A percentile compares a stretch with the other conserved stretches of the same genome.
These are phyloP conservation scores for Moesziomyces aphidis DNA, from an alignment of 1,284 basidiomycete species.

Conservation along the genomic window DNA sequence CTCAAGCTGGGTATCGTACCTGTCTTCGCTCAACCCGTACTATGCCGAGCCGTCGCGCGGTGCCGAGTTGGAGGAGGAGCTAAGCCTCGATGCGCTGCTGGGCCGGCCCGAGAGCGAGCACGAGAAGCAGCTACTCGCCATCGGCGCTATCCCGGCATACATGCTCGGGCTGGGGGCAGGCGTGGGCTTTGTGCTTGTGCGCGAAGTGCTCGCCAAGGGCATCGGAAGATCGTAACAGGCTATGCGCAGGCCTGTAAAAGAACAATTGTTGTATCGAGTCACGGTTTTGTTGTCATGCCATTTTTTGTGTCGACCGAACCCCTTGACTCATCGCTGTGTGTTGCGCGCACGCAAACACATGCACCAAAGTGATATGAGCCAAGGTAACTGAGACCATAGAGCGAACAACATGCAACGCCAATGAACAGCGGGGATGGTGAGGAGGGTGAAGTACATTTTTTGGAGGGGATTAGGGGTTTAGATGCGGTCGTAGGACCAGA, in stretches of 20 bases:
- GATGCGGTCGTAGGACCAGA: slow-evolving; percentile 63
- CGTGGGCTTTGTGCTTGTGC: slow-evolving; percentile 51
- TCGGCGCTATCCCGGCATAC: slow-evolving; percentile 57
- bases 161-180: slow-evolving; percentile 53
- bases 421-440: not conserved
- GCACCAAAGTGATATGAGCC: too few species aligned
- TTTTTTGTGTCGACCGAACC: too few species aligned
- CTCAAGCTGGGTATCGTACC: slow-evolving; percentile 23
- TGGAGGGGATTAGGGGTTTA: slow-evolving; percentile 11
- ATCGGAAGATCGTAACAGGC: not conserved
- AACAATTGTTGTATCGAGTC: too few species aligned
- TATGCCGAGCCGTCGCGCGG: slow-evolving; percentile 10
- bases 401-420: not conserved
- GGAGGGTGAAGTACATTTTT: not conserved
- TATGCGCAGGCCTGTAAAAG: too few species aligned
- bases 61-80: slow-evolving; percentile 21
- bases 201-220: slow-evolving; percentile 33
- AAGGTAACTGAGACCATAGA: not conserved
- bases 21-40: slow-evolving; percentile 44
- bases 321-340: too few species aligned
- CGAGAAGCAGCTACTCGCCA: slow-evolving; percentile 21
- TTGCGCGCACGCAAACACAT: too few species aligned
- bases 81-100: slow-evolving; percentile 25
- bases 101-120: slow-evolving; percentile 22
- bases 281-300: too few species aligned